Conservation (phyloP, 2,329 filamentous ascomycete species). For the Microsporum ferrugineum region DNA sequence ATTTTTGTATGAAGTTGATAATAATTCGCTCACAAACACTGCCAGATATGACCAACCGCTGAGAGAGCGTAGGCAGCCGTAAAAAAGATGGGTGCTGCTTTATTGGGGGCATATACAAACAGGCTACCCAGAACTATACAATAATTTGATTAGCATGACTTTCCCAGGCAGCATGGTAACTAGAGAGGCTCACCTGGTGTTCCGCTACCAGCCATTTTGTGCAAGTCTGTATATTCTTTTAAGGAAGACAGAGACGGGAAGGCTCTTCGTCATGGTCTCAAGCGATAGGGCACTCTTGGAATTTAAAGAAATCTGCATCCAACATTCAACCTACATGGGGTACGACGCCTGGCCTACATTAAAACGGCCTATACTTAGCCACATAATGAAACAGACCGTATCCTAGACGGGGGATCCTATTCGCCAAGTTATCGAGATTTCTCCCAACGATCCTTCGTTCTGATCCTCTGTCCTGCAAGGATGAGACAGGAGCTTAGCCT, state of each 20-base stretch:
- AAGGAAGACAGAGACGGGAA: not conserved
- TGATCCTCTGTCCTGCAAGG: no score
- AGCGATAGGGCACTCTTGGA: not conserved
- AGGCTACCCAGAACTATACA: slow-evolving; percentile 20
- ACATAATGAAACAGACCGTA: no score
- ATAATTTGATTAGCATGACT: not conserved
- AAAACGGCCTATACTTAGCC: no score
- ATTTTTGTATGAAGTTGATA: not conserved
- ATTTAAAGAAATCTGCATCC: no score
- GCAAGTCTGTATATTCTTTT: not conserved
- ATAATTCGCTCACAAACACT: slow-evolving; percentile 41
- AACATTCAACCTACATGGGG: no score
- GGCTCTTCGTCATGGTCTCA: not conserved
- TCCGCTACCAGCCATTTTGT: not conserved
- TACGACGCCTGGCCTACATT: no score
- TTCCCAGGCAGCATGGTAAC: not conserved
- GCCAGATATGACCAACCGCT: slow-evolving; percentile 41
- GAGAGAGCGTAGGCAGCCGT: slow-evolving; percentile 39
- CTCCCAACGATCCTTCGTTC: no score
- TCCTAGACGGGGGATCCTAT: no score
- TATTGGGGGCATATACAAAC: slow-evolving; percentile 44
- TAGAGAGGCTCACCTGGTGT: not conserved
- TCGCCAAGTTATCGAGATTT: no score
- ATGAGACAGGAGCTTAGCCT: no score
- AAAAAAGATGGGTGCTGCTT: slow-evolving; percentile 44